Evolutionary conservation across 768 basidiomycete genomes (phyloP).

Genomic region (Mycena leptocephala): DNA sequence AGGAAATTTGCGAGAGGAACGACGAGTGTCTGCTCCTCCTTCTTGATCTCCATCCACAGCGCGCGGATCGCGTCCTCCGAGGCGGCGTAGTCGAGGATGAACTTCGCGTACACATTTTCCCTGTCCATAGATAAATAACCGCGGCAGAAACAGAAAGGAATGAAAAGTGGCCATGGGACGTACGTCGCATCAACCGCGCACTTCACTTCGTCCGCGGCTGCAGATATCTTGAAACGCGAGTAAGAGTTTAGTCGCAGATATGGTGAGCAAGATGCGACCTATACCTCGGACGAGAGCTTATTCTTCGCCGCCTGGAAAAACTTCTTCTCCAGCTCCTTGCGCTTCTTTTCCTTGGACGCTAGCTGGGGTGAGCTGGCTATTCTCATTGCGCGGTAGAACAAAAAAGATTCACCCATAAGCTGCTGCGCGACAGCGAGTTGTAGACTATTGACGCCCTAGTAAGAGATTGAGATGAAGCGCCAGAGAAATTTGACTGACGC

Average conservation of each 20-base stretch:
- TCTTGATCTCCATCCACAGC: slow-evolving; percentile 39
- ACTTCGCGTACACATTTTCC: slow-evolving; percentile 32
- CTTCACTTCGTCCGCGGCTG: neutral
- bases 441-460: no score
- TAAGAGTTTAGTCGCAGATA: no score
- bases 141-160: neutral
- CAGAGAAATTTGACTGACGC: slow-evolving; percentile 8
- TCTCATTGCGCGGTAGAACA: neutral
- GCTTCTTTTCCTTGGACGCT: slow-evolving; percentile 36
- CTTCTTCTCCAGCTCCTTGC: slow-evolving; percentile 33
- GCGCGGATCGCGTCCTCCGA: slow-evolving; percentile 40
- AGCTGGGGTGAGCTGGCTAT: neutral
- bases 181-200: slow-evolving; percentile 6
- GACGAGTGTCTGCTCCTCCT: slow-evolving; percentile 29
- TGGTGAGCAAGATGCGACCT: no score
- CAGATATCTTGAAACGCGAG: no score
- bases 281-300: slow-evolving; percentile 22
- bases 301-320: slow-evolving; percentile 28
- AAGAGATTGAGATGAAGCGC: neutral
- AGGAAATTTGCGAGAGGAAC: slow-evolving; percentile 6
- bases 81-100: slow-evolving; percentile 39
- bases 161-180: neutral
- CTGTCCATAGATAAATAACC: slow-evolving; percentile 8
- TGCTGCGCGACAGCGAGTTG: slow-evolving; percentile 35
- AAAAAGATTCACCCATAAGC: slow-evolving; percentile 24